Percentiles rank a stretch among this genome's conserved stretches.
These are phyloP conservation scores for Marasmius tenuissimus DNA, from an alignment of 1,284 basidiomycete species.

Conservation along the genomic window DNA sequence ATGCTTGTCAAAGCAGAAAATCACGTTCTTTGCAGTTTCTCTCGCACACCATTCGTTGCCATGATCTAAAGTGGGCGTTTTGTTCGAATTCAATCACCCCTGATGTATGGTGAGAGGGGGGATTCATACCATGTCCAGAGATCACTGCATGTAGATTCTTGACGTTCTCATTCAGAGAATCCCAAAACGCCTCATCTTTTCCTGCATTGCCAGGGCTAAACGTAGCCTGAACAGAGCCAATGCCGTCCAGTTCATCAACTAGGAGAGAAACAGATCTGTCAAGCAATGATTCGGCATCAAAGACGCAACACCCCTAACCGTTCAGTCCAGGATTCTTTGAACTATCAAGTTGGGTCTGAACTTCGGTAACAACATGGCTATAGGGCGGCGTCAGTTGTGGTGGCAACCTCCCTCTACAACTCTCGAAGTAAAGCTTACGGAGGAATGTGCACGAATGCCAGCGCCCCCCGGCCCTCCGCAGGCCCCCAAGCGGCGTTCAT, in stretches of 20 bases:
- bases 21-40: conserved; percentile 56
- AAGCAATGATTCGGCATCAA: neutral
- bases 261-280: neutral
- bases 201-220: conserved; percentile 32
- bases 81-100: neutral
- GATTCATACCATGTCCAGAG: conserved; percentile 59
- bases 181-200: conserved; percentile 61
- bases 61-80: conserved; percentile 45
- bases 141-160: conserved; percentile 65
- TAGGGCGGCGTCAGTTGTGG: neutral
- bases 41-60: conserved; percentile 74
- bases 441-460: conserved; percentile 74
- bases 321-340: conserved; percentile 60
- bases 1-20: conserved; percentile 75
- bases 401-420: neutral
- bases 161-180: conserved; percentile 54
- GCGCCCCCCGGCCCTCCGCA: conserved; percentile 44
- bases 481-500: conserved; percentile 65
- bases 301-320: conserved; percentile 34
- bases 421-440: conserved; percentile 35
- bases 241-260: conserved; percentile 53
- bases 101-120: neutral
- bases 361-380: conserved; percentile 51
- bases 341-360: conserved; percentile 50
- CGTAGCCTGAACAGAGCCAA: conserved; percentile 60